These are phyloP conservation scores for Penicillium maclennaniae DNA, from an alignment of 495 filamentous ascomycete genomes.

Conservation along the genomic window DNA sequence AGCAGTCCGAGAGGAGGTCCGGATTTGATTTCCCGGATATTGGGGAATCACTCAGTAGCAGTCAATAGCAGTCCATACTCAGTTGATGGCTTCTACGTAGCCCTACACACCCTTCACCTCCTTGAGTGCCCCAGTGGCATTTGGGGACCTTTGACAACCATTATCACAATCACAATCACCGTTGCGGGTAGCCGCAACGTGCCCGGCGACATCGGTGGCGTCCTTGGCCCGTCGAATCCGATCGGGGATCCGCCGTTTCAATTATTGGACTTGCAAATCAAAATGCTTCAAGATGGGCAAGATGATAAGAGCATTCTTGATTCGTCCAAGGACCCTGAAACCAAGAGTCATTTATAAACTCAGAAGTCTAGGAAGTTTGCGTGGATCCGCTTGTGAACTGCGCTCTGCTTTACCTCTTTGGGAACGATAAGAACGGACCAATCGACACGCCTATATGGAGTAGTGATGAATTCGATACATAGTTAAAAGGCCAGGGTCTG, in stretches of 20 bases:
- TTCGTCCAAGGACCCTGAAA: slow-evolving; percentile 16
- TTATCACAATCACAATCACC: background rate
- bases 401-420: background rate
- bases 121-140: no score
- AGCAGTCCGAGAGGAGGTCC: background rate
- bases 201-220: slow-evolving; percentile 28
- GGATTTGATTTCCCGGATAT: background rate
- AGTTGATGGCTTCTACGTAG: no score
- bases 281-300: slow-evolving; percentile 14
- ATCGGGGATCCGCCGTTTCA: slow-evolving; percentile 9
- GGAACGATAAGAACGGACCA: slow-evolving; percentile 17
- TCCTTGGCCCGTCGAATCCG: slow-evolving; percentile 17
- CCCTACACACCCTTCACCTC: no score
- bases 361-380: background rate
- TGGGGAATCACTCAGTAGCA: no score
- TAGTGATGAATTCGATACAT: slow-evolving; percentile 28
- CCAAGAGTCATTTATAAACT: slow-evolving; percentile 2
- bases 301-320: slow-evolving; percentile 25
- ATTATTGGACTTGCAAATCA: slow-evolving; percentile 1
- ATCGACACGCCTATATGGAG: slow-evolving; percentile 8
- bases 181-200: slow-evolving; percentile 5
- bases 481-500: slow-evolving; percentile 13
- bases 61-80: no score
- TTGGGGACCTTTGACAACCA: no score
- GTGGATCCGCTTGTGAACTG: slow-evolving; percentile 15